Conservation (phyloP, 108 stramenopile genomes). For the Fragilaria radians region DNA sequence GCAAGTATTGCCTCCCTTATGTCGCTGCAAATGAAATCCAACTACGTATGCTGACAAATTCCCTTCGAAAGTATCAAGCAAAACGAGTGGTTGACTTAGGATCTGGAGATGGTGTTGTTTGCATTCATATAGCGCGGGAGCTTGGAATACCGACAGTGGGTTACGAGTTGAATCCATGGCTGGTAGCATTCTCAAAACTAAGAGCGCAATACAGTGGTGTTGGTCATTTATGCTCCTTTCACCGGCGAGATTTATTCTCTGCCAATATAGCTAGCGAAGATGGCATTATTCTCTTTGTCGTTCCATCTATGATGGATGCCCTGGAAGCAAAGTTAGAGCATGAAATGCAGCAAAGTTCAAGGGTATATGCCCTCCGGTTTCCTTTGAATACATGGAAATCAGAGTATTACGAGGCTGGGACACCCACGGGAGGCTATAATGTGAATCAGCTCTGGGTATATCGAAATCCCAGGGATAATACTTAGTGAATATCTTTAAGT, state of each 20-base stretch:
- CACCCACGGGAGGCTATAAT: background rate
- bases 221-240: background rate
- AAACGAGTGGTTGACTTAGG: background rate
- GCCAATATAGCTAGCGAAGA: background rate
- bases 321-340: background rate
- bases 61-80: background rate
- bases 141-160: background rate
- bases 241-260: background rate
- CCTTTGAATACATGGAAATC: background rate
- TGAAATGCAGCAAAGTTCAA: background rate
- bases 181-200: background rate
- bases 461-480: no score
- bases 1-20: background rate
- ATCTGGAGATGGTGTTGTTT: background rate
- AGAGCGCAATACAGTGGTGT: background rate
- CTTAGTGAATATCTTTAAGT: no score
- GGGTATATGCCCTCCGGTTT: background rate
- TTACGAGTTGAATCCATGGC: background rate
- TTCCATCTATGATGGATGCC: constrained; percentile 1
- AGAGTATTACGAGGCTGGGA: background rate
- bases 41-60: background rate
- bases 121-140: background rate
- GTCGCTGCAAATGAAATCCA: background rate
- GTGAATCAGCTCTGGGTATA: background rate
- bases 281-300: background rate